Evolutionary conservation across 2,329 filamentous ascomycete genomes (phyloP), one percentile per base, ranked within the genome.

Genomic region (Cercospora citrullina): DNA sequence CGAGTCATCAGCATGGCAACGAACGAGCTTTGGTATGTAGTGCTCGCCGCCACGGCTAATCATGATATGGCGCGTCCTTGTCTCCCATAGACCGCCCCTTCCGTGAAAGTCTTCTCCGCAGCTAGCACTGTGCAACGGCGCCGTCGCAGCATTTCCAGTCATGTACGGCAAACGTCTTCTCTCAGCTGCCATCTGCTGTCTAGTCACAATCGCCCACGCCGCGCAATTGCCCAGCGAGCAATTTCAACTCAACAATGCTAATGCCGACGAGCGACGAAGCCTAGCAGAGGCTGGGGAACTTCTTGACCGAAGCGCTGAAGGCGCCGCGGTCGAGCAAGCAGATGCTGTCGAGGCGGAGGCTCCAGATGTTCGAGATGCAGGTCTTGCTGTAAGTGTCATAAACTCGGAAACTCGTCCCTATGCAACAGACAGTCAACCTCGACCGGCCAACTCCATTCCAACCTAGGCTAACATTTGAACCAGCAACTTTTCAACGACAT

Each of bases 1-100:
- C 33, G 39, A 62, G 39, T 39, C 39, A 26, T 39, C 60, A 30
- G 36, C 26, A 48, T 48, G 60, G 60, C 60, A 62, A 42, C 42
- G 6, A 45, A 30, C 60, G 60, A 48, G 26, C 16, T 30, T 30
- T 48, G 60, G 60, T 62, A 62, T 62, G 60, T 31, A 51, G n/a
- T 31, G 26, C 18, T 21, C 48, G 60, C 39, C 18, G 60, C 39
- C 39, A 9, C 39, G 8, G 23, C 42, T 48, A 23, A 48, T 42
- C n/a, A 31, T 48, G 26, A 62, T 28, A 55, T 55, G 48, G 23
- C 23, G 48, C 48, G 23, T 30, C 48, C 48, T 55, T 8, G 48
- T 55, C 48, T 55, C 48, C 39, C 23, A 48, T 8, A 59, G n/a
- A 21, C 55, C 30, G 26, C 28, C 31, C 55, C 30, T 57, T 10